Conservation (phyloP, 257 asterid species). For the Solanum clarkiae region DNA sequence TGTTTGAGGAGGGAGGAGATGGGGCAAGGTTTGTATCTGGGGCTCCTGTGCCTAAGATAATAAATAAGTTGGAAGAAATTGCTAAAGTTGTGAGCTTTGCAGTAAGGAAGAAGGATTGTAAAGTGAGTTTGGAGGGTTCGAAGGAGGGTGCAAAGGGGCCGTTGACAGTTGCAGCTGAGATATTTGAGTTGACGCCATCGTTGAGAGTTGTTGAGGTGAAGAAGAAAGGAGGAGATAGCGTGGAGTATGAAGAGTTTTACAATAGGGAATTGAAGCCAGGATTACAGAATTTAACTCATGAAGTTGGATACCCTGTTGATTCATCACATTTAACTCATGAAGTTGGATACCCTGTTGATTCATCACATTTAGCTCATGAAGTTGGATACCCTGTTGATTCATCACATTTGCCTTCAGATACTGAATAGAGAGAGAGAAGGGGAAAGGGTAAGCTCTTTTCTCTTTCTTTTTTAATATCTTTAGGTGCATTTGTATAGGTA, state of each 20-base stretch:
- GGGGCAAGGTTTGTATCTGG: conserved; percentile 64
- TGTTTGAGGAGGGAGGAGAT: conserved; percentile 76
- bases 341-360: conserved; percentile 12
- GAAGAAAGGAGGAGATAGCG: conserved; percentile 75
- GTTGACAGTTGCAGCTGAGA: conserved; percentile 82
- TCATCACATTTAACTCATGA: conserved; percentile 11
- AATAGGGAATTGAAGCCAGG: conserved; percentile 65
- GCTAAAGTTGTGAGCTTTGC: conserved; percentile 80
- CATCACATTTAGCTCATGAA: conserved; percentile 12
- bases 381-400: conserved; percentile 14
- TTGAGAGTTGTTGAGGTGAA: conserved; percentile 83
- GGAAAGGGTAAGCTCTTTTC: conserved; percentile 18
- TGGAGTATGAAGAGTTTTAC: conserved; percentile 67
- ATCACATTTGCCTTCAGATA: conserved; percentile 41
- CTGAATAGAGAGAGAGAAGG: conserved; percentile 30
- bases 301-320: conserved; percentile 12
- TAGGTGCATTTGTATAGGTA: neutral
- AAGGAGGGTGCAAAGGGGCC: conserved; percentile 88
- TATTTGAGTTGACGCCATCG: conserved; percentile 77
- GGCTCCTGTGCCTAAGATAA: conserved; percentile 64
- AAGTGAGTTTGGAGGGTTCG: conserved; percentile 75
- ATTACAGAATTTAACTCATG: conserved; percentile 37
- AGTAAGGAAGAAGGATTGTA: conserved; percentile 84
- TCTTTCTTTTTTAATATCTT: neutral
- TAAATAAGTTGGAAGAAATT: conserved; percentile 77